Evolutionary conservation across 1,284 basidiomycete species (phyloP).

Genomic region (Ganoderma lingzhi): DNA sequence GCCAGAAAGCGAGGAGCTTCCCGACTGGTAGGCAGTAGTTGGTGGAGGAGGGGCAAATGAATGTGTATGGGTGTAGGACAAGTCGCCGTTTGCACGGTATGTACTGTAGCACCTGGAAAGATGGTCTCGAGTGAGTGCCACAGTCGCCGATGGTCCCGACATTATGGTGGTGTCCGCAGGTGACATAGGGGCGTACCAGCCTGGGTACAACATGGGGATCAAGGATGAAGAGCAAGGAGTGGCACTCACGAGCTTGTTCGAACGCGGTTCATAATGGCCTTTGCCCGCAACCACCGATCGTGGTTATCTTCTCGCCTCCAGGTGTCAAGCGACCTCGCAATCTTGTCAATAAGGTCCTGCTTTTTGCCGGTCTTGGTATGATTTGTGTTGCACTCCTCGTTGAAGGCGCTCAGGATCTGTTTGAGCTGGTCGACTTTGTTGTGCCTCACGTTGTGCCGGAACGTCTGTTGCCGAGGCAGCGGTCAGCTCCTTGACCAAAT

Average conservation of each 20-base stretch:
- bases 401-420: conserved; percentile 74
- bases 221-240: conserved; percentile 9
- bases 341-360: conserved; percentile 81
- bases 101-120: not conserved
- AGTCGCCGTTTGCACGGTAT: conserved; percentile 23
- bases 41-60: conserved; percentile 27
- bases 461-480: conserved; percentile 44
- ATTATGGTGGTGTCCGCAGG: not conserved
- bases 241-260: conserved; percentile 64
- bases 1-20: conserved; percentile 18
- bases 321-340: conserved; percentile 59
- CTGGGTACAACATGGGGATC: not conserved
- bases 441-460: conserved; percentile 55
- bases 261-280: conserved; percentile 67
- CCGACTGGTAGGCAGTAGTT: conserved; percentile 25
- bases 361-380: conserved; percentile 85
- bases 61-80: conserved; percentile 22
- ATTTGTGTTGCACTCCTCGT: conserved; percentile 74
- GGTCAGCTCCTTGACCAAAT: conserved; percentile 21
- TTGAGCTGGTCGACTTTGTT: conserved; percentile 85
- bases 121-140: conserved; percentile 5
- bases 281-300: conserved; percentile 73
- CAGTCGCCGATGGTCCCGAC: not conserved
- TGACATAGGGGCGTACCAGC: not conserved
- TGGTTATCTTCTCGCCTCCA: conserved; percentile 64